Base-by-base conservation (phyloP, 768 basidiomycete species). In the Suillus weaverae region DNA sequence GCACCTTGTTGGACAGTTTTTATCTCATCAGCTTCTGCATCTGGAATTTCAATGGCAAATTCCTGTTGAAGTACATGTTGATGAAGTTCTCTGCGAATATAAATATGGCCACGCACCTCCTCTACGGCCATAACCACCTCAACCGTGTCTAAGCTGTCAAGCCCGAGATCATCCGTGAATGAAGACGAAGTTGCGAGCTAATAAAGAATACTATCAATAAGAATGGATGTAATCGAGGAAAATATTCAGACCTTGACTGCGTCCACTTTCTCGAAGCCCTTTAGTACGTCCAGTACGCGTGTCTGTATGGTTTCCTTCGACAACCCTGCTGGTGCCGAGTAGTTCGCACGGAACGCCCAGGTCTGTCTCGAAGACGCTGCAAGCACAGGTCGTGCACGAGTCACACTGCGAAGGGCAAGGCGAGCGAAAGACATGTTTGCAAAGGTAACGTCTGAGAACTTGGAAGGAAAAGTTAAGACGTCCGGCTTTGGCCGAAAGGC, bases 121-220 rank as follows among this genome's bases (percentile, higher is more conserved):
- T 99, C 97, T 70, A 99, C 90, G 46, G 97, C 95, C 95, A 99
- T 97, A 71, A 99, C 93, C 33, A 98, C 95, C 78, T 99, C 97
- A 22, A 99, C 96, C 22, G 95, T 86, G 77, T 99, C 97, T 75
- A 99, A 81, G 71, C 95, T 98, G 79, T 99, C 97, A 38, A 57
- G 84, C 85, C 71, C 85, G 83, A 64, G 88, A 87, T 46, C 80
- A 83, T 73, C 65, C 84, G 50, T 87, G 86, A 76, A 80, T 76
- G 54, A 83, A 85, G 65, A 84, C 84, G 73, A 76, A 84, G 65
- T 64, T 75, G 59, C 83, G 82, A 98, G 81, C 95, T 97, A 66
- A 13, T 50, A n/a, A 51, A 22, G 43, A 14, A 32, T 11, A 44
- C 61, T 9, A 65, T 33, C 77, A 71, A 60, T 83, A 65, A 32